These are phyloP conservation scores for Pseudocercospora fijiensis DNA, from an alignment of 2,329 filamentous ascomycete species.

Conservation along the genomic window DNA sequence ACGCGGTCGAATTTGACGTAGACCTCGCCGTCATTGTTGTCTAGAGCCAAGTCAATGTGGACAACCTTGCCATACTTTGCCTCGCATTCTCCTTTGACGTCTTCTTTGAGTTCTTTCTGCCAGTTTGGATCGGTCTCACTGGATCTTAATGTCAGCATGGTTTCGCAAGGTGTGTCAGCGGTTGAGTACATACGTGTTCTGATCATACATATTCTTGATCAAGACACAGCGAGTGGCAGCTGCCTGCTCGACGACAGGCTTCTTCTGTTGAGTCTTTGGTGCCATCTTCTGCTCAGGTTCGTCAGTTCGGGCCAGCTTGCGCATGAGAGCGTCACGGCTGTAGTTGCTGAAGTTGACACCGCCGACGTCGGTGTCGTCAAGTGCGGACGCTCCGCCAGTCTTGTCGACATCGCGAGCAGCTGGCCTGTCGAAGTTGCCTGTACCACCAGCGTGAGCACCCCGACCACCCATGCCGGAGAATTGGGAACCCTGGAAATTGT, in stretches of 20 bases:
- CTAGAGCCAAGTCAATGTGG: slow-evolving; percentile 76
- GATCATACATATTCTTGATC: slow-evolving; percentile 92
- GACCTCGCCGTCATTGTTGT: slow-evolving; percentile 93
- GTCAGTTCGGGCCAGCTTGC: slow-evolving; percentile 94
- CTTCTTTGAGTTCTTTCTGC: slow-evolving; percentile 91
- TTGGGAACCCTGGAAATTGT: slow-evolving; percentile 61
- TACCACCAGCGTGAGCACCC: slow-evolving; percentile 74
- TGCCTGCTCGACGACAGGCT: slow-evolving; percentile 75
- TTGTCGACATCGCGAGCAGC: slow-evolving; percentile 75
- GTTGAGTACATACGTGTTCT: slow-evolving; percentile 70
- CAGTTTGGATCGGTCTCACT: slow-evolving; percentile 81
- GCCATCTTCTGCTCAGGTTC: slow-evolving; percentile 72
- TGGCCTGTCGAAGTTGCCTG: slow-evolving; percentile 80
- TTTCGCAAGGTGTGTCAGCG: not conserved
- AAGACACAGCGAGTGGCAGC: slow-evolving; percentile 92
- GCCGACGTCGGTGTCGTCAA: slow-evolving; percentile 96
- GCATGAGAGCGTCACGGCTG: slow-evolving; percentile 97
- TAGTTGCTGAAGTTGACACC: slow-evolving; percentile 99
- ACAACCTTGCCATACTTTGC: slow-evolving; percentile 95
- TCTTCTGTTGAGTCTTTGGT: slow-evolving; percentile 52
- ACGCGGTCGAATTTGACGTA: slow-evolving; percentile 98
- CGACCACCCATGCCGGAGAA: slow-evolving; percentile 90
- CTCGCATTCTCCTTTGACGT: slow-evolving; percentile 90
- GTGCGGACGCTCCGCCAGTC: slow-evolving; percentile 82
- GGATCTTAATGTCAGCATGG: slow-evolving; percentile 23